phyloP scores from a whole-genome alignment of 192 early-diverging fungal genomes.

The Gonapodya sp. region DNA sequence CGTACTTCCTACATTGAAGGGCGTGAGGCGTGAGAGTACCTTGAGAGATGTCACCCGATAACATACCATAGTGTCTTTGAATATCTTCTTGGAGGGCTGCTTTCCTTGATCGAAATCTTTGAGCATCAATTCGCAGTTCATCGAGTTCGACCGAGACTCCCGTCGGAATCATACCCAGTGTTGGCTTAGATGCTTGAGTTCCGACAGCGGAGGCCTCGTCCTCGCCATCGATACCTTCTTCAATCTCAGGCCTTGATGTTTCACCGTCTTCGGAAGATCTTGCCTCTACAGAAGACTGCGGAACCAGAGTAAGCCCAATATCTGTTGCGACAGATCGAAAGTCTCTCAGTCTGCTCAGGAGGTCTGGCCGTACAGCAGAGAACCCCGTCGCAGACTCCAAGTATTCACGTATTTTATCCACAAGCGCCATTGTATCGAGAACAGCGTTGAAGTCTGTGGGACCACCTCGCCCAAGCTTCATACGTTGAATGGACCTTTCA shows the following conservation, averaged over 20 bases:
- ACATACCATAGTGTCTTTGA: neutral
- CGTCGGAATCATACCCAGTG: neutral
- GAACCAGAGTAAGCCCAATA: neutral
- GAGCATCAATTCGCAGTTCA: neutral
- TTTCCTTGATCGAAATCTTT: neutral
- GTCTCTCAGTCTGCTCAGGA: neutral
- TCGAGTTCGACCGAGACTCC: neutral
- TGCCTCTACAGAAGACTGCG: neutral
- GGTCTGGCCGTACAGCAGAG: neutral
- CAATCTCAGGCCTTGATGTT: neutral
- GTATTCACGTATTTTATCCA: neutral
- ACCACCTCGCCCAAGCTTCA: neutral
- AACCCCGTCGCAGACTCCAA: neutral
- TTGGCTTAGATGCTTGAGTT: neutral
- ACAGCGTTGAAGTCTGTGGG: neutral
- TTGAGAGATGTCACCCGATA: neutral
- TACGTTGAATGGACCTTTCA: neutral
- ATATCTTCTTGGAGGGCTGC: neutral
- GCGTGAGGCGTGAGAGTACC: neutral
- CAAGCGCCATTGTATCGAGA: neutral
- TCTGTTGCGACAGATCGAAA: neutral
- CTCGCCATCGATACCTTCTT: neutral
- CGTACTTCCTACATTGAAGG: neutral
- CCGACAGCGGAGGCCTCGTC: neutral
- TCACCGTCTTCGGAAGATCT: neutral